Evolutionary conservation across 306 rosid genomes (phyloP).

Genomic region (Psophocarpus tetragonolobus): DNA sequence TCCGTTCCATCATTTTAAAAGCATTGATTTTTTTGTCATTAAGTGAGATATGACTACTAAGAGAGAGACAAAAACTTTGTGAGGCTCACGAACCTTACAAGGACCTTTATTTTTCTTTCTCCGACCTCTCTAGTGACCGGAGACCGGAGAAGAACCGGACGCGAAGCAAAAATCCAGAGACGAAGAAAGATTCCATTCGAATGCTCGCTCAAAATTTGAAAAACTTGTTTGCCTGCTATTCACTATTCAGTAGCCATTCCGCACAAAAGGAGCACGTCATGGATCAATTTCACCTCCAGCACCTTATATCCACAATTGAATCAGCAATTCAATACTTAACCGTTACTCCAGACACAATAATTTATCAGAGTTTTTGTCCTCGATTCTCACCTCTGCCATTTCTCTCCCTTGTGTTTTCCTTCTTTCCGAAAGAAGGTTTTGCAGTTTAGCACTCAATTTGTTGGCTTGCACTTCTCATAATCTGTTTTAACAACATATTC

Average conservation of each 20-base stretch:
- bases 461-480: not conserved
- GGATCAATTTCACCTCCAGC: conserved; percentile 11
- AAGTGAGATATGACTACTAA: not conserved
- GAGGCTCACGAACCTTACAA: no score
- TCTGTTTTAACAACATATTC: not conserved
- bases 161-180: no score
- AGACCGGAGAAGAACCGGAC: no score
- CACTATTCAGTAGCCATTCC: not conserved
- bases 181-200: conserved; percentile 15
- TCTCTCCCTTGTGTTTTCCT: not conserved
- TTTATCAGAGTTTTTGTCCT: not conserved
- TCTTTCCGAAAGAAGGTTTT: not conserved
- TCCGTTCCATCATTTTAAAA: no score
- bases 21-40: not conserved
- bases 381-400: not conserved
- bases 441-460: not conserved
- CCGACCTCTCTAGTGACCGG: no score
- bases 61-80: no score
- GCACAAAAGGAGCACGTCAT: not conserved
- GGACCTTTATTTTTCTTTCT: no score
- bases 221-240: not conserved
- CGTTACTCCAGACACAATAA: not conserved
- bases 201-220: not conserved
- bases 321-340: not conserved
- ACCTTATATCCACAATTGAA: not conserved